Evolutionary conservation across 208 protist genomes (phyloP), one percentile per base, ranked within the genome.

Genomic region (Acanthamoeba culbertsoni): DNA sequence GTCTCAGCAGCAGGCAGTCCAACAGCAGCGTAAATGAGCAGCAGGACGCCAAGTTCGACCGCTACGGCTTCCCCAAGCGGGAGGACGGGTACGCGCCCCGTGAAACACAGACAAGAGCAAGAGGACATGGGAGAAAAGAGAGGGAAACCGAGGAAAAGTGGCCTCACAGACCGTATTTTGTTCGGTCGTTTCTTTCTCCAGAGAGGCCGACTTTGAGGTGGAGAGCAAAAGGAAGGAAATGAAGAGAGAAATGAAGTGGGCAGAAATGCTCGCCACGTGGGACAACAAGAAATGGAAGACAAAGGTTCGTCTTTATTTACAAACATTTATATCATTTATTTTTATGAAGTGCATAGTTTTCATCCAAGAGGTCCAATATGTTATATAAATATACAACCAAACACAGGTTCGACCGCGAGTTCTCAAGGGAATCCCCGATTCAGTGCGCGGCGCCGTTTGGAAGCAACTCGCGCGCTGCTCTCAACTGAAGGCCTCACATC

Each of bases 41-140:
- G 16, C 8, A 53, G 10, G 20, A 82, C 18, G 43, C 77, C 48
- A 62, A 62, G 26, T 86, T 86, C 18, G 77, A 86, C 23, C 77
- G 77, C 48, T 86, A 86, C 77, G 77, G 77, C 8, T 86, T 86
- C 37, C 77, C 77, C 77, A 86, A 86, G 31, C 43, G 51, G 26
- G 31, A 86, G 7, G 51, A 86, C 28, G 37, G 77, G 43, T 86
- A 86, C 42, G 16, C 37, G 65, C 65, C n/a, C n/a, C n/a, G n/a
- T n/a, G n/a, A n/a, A n/a, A n/a, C n/a, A n/a, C n/a, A n/a, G n/a
- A n/a, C n/a, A n/a, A n/a, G n/a, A n/a, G n/a, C n/a, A n/a, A n/a
- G n/a, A n/a, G n/a, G n/a, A n/a, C n/a, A n/a, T n/a, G n/a, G n/a
- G n/a, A n/a, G n/a, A n/a, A n/a, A n/a, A n/a, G n/a, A n/a, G n/a